Conservation (phyloP, 2,329 filamentous ascomycete species). For the Onygenales sp. region DNA sequence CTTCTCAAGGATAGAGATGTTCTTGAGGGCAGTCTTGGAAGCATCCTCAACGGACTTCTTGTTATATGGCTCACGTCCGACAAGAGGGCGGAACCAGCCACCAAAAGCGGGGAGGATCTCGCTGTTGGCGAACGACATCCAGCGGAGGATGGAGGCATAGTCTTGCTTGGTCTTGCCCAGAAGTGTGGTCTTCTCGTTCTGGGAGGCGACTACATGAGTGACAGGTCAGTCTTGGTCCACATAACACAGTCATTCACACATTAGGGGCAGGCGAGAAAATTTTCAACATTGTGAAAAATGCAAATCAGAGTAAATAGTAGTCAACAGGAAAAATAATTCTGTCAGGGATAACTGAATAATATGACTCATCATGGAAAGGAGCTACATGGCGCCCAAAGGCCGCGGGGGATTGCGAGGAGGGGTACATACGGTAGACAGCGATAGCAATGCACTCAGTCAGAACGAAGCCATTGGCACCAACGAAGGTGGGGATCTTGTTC, state of each 20-base stretch:
- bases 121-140: constrained; percentile 93
- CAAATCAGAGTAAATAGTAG: constrained; percentile 61
- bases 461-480: constrained; percentile 81
- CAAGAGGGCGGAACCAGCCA: constrained; percentile 77
- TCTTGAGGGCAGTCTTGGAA: constrained; percentile 59
- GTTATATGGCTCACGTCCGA: constrained; percentile 81
- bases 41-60: constrained; percentile 91
- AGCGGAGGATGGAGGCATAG: constrained; percentile 95
- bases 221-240: constrained; percentile 1
- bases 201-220: constrained; percentile 67
- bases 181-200: constrained; percentile 99
- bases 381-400: constrained; percentile 11
- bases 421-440: constrained; percentile 85
- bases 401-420: constrained; percentile 12
- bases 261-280: constrained; percentile 12
- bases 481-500: constrained; percentile 86
- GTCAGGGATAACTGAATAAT: constrained; percentile 96
- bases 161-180: constrained; percentile 99
- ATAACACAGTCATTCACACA: neutral
- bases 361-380: constrained; percentile 59
- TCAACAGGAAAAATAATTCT: constrained; percentile 79
- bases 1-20: constrained; percentile 65
- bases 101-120: constrained; percentile 68
- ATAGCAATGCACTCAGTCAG: constrained; percentile 89
- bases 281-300: constrained; percentile 14